Conservation (phyloP, 768 basidiomycete genomes). For the Mycena rosella region DNA sequence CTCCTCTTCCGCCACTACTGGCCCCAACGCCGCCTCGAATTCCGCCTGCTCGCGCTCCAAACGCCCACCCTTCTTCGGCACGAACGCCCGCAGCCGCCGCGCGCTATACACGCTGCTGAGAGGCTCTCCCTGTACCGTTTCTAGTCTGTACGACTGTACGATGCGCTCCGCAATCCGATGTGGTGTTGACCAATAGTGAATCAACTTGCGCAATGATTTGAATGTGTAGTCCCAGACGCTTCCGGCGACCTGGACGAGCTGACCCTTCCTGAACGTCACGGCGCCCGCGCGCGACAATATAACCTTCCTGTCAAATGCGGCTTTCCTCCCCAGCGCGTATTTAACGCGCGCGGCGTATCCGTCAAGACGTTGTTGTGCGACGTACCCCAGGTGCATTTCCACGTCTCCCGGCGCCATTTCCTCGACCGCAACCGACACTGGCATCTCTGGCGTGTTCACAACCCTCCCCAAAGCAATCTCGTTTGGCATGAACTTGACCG, state of each 20-base stretch:
- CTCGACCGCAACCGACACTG: background rate
- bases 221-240: slow-evolving; percentile 45
- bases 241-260: slow-evolving; percentile 46
- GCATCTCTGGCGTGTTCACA: slow-evolving; percentile 41
- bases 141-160: slow-evolving; percentile 35
- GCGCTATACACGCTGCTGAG: slow-evolving; percentile 22
- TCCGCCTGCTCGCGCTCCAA: slow-evolving; percentile 22
- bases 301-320: slow-evolving; percentile 43
- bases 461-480: slow-evolving; percentile 48
- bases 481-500: slow-evolving; percentile 29
- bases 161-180: slow-evolving; percentile 19
- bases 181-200: slow-evolving; percentile 49
- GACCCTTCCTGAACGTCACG: slow-evolving; percentile 40
- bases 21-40: background rate
- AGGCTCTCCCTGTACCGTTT: slow-evolving; percentile 19
- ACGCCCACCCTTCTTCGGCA: slow-evolving; percentile 21
- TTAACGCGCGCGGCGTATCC: slow-evolving; percentile 40
- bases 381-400: slow-evolving; percentile 45
- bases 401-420: slow-evolving; percentile 8
- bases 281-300: slow-evolving; percentile 27
- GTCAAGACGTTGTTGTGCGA: slow-evolving; percentile 45
- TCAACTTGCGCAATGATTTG: slow-evolving; percentile 43
- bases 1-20: background rate
- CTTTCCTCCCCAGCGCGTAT: slow-evolving; percentile 43
- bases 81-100: slow-evolving; percentile 22